phyloP scores from a whole-genome alignment of 2,329 filamentous ascomycete species.

The Xylaria sp. region DNA sequence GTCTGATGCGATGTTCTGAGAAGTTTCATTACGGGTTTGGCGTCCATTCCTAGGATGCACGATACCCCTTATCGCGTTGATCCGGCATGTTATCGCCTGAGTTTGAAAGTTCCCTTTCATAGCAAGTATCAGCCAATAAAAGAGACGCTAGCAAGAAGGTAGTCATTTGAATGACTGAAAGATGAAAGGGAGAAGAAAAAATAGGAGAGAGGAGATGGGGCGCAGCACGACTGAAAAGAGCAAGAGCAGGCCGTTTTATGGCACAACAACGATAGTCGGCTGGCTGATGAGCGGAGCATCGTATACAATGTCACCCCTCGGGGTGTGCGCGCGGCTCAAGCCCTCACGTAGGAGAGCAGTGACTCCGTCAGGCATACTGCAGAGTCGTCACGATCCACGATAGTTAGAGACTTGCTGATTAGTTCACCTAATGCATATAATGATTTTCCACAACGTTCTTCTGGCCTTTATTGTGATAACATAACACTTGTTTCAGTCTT shows the following conservation, averaged over 20 bases:
- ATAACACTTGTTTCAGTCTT: not conserved
- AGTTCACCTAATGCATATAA: conserved; percentile 11
- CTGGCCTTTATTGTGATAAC: not conserved
- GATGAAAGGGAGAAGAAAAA: conserved; percentile 5
- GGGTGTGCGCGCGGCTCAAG: conserved; percentile 4
- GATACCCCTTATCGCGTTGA: conserved; percentile 21
- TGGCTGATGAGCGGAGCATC: conserved; percentile 4
- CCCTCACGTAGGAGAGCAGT: conserved; percentile 4
- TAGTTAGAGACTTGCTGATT: conserved; percentile 8
- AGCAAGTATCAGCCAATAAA: not conserved
- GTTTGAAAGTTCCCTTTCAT: conserved; percentile 12
- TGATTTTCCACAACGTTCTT: not conserved
- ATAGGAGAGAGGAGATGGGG: not conserved
- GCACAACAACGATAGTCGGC: conserved; percentile 13
- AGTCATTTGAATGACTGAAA: conserved; percentile 1
- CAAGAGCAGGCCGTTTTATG: conserved; percentile 2
- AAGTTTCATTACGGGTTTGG: conserved; percentile 11
- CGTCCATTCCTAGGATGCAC: conserved; percentile 22
- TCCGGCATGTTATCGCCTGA: conserved; percentile 14
- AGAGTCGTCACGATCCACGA: conserved; percentile 6
- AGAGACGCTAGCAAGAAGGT: not conserved
- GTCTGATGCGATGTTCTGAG: not conserved
- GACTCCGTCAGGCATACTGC: not conserved
- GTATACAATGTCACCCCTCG: conserved; percentile 6
- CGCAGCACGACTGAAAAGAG: not conserved